Base-by-base conservation (phyloP, 2,329 filamentous ascomycete genomes). In the Alternaria tenuissima region DNA sequence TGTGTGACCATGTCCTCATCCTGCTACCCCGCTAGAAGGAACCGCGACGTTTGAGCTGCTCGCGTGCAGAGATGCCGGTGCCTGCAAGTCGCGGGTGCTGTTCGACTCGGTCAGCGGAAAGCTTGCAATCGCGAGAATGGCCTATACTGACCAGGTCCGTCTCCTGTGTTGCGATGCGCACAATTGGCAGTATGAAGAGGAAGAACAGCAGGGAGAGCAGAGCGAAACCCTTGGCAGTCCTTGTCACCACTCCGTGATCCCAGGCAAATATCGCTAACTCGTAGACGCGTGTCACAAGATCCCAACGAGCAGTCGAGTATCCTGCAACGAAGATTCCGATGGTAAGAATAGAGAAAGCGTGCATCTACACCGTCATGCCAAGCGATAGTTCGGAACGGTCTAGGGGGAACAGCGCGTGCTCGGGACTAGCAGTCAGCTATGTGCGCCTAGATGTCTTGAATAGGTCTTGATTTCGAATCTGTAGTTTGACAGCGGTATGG, bases 251-350 rank as follows among this genome's bases (percentile, higher is more conserved):
- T 78, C 94, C 93, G 92, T 98, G 92, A 80, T 98, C 92, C 93
- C 94, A 97, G 70, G 96, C 95, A 80, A 98, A 99, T 68, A 97
- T 91, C 70, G 93, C 91, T 74, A 99, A 88, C 82, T 99, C 94
- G 90, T 97, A 97, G 74, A 98, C 87, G 75, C 94, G 90, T 72
- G 94, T 97, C 70, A 97, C 93, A 65, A 99, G 89, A 82, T 98
- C 95, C 94, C 95, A 99, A 85, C 95, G 91, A 78, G 95, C 95
- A 82, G 95, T 99, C 80, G 94, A 98, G 86, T 99, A 99, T 81
- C 95, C 95, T 84, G 95, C 94, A 86, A 98, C 91, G 85, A 99
- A 99, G 84, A 99, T 97, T 83, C 91, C 93, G 83, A 97, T 89
- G 76, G 94, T 96, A 81, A 97, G 88, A 80, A 94, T 85, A 66